Base-by-base conservation (phyloP, 2,329 filamentous ascomycete genomes). In the Ceratocystis cubensis region DNA sequence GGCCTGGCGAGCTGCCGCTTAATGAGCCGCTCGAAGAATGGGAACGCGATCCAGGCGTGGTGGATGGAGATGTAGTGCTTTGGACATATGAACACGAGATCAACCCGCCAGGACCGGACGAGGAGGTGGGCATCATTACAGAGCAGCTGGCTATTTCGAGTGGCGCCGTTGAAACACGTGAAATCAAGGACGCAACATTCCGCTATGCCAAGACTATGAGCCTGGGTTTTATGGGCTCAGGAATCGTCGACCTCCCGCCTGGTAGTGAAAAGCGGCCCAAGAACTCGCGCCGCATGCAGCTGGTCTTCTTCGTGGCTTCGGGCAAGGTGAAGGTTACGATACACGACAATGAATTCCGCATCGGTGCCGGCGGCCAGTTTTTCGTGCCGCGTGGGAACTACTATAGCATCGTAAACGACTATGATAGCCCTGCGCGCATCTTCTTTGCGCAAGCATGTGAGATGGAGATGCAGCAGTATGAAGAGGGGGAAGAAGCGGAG, bases 331-430 rank as follows among this genome's bases (percentile, higher is more conserved):
- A 85, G 70, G 92, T 96, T 22, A 88, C 85, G 33, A 83, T 96
- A 61, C 85, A 88, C 70, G 84, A 88, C 70, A 88, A 83, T 28
- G 79, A 81, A 69, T 97, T 99, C 74, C 85, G 88, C 66, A 91
- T 96, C 70, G 85, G 87, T 46, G 91, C 88, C 71, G 92, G 93
- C 50, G 93, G 93, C 65, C 88, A 92, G 75, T 97, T 90, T 82
- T 92, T 96, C 75, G 92, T 99, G 69, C 94, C 94, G 28, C 84
- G 93, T 84, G 93, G 93, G 64, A 97, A 97, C 73, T 88, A 91
- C 71, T 99, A 99, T 76, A 89, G 88, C 73, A 96, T 99, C 72
- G 81, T 82, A 66, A 99, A 97, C 75, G 85, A 90, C 66, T 85
- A 86, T 72, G 81, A 87, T 69, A 79, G 81, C 69, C 82, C 85